Evolutionary conservation across 495 filamentous ascomycete genomes (phyloP).

Genomic region (Penicillium cosmopolitanum): DNA sequence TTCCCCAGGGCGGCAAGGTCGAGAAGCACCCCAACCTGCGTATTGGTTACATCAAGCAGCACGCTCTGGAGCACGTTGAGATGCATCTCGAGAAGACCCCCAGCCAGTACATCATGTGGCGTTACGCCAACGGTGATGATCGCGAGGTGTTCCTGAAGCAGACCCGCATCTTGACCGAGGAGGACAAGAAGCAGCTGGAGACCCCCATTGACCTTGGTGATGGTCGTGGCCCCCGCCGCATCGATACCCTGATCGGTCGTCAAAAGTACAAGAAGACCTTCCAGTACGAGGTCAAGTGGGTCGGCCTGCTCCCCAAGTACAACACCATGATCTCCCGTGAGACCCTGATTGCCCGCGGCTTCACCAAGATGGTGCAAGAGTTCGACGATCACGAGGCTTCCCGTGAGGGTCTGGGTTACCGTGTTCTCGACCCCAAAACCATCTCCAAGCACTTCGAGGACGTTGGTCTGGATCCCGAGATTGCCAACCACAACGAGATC

Average conservation of each 20-base stretch:
- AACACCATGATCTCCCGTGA: conserved; percentile 94
- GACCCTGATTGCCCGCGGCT: conserved; percentile 82
- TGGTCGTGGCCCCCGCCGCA: conserved; percentile 73
- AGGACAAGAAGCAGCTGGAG: conserved; percentile 88
- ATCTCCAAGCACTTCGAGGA: conserved; percentile 99
- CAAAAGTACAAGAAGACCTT: conserved; percentile 99
- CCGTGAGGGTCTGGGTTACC: conserved; percentile 94
- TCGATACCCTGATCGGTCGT: conserved; percentile 90
- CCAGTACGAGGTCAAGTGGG: conserved; percentile 99
- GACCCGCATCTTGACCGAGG: conserved; percentile 83
- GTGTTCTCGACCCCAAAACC: conserved; percentile 85
- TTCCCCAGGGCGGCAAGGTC: conserved; percentile 85
- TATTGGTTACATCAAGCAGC: conserved; percentile 99
- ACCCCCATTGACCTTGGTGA: conserved; percentile 82
- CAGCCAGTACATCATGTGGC: conserved; percentile 98
- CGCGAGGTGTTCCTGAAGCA: conserved; percentile 97
- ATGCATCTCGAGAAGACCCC: conserved; percentile 99
- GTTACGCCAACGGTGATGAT: conserved; percentile 95
- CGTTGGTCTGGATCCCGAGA: conserved; percentile 92
- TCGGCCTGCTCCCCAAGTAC: conserved; percentile 82
- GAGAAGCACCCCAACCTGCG: conserved; percentile 99
- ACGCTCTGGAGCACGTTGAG: conserved; percentile 97
- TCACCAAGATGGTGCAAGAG: conserved; percentile 92
- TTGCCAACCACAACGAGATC: conserved; percentile 98
- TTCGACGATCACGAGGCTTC: conserved; percentile 99